Evolutionary conservation across 495 filamentous ascomycete genomes (phyloP).

Genomic region (Ascodesmis nigricans): DNA sequence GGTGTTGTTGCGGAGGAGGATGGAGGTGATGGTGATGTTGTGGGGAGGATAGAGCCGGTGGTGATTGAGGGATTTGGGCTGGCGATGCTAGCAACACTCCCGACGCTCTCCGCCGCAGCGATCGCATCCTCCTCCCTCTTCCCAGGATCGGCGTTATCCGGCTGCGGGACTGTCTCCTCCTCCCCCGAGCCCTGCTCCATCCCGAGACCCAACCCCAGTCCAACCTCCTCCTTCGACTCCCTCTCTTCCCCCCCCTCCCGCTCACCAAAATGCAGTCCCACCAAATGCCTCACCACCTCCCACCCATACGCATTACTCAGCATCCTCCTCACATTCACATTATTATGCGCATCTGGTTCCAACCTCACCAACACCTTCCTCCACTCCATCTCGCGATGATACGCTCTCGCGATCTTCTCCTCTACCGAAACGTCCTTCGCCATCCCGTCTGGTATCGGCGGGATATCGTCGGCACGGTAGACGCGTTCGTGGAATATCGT

Average conservation of each 20-base stretch:
- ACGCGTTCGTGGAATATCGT: constrained; percentile 96
- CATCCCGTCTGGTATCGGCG: constrained; percentile 45
- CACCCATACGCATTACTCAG: constrained; percentile 96
- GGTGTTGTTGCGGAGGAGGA: too few relatives aligned
- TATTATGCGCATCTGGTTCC: constrained; percentile 96
- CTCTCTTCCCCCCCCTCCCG: too few relatives aligned
- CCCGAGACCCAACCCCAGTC: too few relatives aligned
- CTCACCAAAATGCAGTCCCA: constrained; percentile 77
- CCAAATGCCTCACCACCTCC: constrained; percentile 84
- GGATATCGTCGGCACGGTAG: constrained; percentile 84
- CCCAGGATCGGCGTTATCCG: too few relatives aligned
- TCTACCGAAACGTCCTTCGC: constrained; percentile 58
- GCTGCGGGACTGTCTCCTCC: too few relatives aligned
- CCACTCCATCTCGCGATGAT: constrained; percentile 77
- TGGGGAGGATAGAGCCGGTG: too few relatives aligned
- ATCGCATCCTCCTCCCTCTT: too few relatives aligned
- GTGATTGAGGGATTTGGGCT: too few relatives aligned
- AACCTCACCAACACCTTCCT: constrained; percentile 87
- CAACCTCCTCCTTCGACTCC: constrained; percentile 36
- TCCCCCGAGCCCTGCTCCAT: too few relatives aligned
- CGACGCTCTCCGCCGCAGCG: too few relatives aligned
- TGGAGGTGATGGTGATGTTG: too few relatives aligned
- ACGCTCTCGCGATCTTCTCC: constrained; percentile 91
- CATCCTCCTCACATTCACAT: constrained; percentile 84
- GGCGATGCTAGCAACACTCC: too few relatives aligned